A percentile compares a stretch with the other conserved stretches of the same genome.
phyloP scores from a whole-genome alignment of 495 filamentous ascomycete genomes.

The Xylaria sp. region DNA sequence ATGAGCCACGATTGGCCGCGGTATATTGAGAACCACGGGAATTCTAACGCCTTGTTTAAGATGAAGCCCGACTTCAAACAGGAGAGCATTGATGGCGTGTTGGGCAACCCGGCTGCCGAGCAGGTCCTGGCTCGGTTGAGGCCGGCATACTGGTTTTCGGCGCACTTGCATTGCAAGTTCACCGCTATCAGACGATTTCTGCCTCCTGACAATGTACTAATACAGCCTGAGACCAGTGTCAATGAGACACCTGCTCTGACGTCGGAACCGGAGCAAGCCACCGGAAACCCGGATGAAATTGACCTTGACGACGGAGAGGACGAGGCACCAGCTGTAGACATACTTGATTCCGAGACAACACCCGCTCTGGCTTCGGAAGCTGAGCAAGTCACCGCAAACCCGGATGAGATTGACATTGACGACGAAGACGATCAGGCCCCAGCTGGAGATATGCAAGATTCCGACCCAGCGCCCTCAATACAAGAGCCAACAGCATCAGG shows the following conservation, averaged over 20 bases:
- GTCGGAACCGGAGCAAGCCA: not conserved
- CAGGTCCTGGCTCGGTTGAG: conserved; percentile 80
- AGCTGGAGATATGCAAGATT: not conserved
- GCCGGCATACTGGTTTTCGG: conserved; percentile 91
- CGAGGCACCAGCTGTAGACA: not conserved
- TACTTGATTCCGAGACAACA: conserved; percentile 22
- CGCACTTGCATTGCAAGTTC: conserved; percentile 89
- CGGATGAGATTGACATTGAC: conserved; percentile 55
- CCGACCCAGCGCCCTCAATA: not conserved
- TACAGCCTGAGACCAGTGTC: conserved; percentile 7
- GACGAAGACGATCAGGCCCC: conserved; percentile 45
- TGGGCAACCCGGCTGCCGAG: conserved; percentile 80
- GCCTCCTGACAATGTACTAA: conserved; percentile 32
- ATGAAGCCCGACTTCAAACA: conserved; percentile 74
- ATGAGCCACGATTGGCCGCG: conserved; percentile 96
- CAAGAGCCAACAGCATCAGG: conserved; percentile 30
- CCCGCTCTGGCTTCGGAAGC: no score
- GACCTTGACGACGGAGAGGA: conserved; percentile 58
- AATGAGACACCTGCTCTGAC: not conserved
- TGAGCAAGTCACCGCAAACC: conserved; percentile 53
- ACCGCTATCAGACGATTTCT: conserved; percentile 73
- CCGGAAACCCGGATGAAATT: conserved; percentile 58
- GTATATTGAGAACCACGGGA: conserved; percentile 76
- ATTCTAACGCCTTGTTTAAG: conserved; percentile 66
- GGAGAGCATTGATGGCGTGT: conserved; percentile 73